Evolutionary conservation across 768 basidiomycete genomes (phyloP).

Genomic region (Chalciporus piperatus): DNA sequence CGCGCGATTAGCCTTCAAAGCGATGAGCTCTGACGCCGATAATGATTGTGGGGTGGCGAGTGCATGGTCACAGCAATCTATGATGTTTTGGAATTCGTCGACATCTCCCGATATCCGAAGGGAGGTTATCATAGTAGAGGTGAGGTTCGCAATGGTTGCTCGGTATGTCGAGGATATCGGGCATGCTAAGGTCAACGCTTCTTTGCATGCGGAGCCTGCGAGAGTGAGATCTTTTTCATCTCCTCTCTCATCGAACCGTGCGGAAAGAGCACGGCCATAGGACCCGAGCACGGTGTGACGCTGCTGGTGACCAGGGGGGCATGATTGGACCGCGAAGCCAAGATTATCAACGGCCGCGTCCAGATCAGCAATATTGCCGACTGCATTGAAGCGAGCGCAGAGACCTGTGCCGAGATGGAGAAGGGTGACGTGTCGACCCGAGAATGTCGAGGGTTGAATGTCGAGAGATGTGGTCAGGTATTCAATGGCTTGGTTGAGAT

Average conservation of each 20-base stretch:
- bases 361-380: constrained; percentile 12
- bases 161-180: constrained; percentile 1
- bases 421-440: constrained; percentile 11
- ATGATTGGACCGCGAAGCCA: constrained; percentile 13
- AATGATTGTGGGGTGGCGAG: constrained; percentile 2
- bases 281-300: constrained; percentile 5
- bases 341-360: constrained; percentile 16
- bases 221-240: constrained; percentile 13
- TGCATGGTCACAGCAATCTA: constrained; percentile 20
- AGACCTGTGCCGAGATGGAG: constrained; percentile 9
- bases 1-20: constrained; percentile 14
- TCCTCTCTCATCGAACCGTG: constrained; percentile 15
- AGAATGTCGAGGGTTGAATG: constrained; percentile 11
- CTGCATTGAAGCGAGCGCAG: constrained; percentile 6
- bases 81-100: constrained; percentile 18
- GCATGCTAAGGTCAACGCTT: constrained; percentile 11
- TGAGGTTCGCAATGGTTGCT: constrained; percentile 1
- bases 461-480: constrained; percentile 15
- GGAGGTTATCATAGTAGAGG: constrained; percentile 5
- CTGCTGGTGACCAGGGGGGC: constrained; percentile 4
- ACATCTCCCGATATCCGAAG: constrained; percentile 5
- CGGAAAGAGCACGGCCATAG: constrained; percentile 12
- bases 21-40: neutral
- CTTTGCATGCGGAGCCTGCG: constrained; percentile 15
- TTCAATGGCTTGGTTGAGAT: constrained; percentile 25